Base-by-base conservation (phyloP, 148 eudicot genomes). In the Spergularia bocconei region DNA sequence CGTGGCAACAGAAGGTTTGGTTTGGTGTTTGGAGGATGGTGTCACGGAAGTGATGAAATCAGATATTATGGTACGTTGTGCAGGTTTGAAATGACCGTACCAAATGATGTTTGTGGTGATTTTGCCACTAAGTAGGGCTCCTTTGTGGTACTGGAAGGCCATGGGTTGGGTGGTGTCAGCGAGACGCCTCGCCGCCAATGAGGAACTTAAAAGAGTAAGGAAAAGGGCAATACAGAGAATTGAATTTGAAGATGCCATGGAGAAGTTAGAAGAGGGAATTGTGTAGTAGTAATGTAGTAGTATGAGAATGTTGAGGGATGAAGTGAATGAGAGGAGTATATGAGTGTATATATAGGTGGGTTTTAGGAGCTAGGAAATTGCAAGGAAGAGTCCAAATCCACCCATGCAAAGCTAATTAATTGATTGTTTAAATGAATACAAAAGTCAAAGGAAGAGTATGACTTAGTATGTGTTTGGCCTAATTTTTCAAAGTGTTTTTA, bases 11-110 rank as follows among this genome's bases (percentile, higher is more conserved):
- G 78, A 71, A 11, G 86, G 76, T 65, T 70, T 67, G 79, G 15
- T 17, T 53, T 77, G 0, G 10, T 2, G 36, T 29, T 4, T 1
- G 7, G 41, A 17, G 57, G 79, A 2, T 23, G 77, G 44, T 0
- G 82, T 79, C 3, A 82, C 20, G 19, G 87, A 82, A 60, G 79
- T 33, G 33, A 85, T 72, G 73, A 85, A 85, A 50, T 85, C 85
- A 9, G 85, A 66, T 68, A 85, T 54, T 52, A 85, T 75, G 33
- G 85, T 63, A 6, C 85, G 63, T 63, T 85, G 87, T 41, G 77
- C 6, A 0, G 87, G 78, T 11, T 36, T 79, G 73, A 85, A 85
- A 1, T 72, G 58, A 13, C 86, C 88, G 39, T 85, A 85, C 88
- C 86, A 85, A 5, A 85, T 80, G 52, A 83, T 84, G 56, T 85